phyloP scores from a whole-genome alignment of 2,329 filamentous ascomycete species.

The Claviceps digitariae region DNA sequence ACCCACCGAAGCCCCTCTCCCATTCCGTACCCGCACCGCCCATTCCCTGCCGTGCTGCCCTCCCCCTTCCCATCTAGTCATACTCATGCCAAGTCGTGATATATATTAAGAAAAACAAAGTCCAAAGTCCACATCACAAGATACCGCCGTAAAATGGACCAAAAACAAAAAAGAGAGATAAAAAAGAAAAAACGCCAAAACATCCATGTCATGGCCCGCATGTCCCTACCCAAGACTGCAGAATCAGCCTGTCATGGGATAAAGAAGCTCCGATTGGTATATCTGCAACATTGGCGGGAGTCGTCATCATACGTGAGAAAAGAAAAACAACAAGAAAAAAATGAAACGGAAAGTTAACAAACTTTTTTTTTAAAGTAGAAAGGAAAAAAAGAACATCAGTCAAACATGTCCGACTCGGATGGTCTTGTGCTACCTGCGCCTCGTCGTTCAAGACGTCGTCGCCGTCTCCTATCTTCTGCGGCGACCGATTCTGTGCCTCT shows the following conservation, averaged over 20 bases:
- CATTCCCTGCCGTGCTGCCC: not conserved
- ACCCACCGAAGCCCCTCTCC: not conserved
- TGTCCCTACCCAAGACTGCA: not conserved
- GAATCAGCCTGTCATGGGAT: not conserved
- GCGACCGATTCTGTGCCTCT: conserved; percentile 18
- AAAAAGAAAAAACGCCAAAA: not conserved
- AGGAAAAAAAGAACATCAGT: conserved; percentile 11
- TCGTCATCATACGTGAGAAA: not conserved
- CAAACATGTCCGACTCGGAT: conserved; percentile 24
- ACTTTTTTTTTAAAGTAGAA: not conserved
- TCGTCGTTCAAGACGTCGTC: conserved; percentile 42
- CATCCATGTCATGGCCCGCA: not conserved
- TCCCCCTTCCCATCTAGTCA: not conserved
- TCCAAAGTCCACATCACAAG: not conserved
- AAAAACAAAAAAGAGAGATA: too few relatives aligned
- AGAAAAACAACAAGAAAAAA: not conserved
- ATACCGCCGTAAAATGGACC: not conserved
- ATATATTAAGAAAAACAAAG: not conserved
- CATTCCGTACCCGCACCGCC: not conserved
- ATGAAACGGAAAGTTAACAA: not conserved
- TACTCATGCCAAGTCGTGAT: not conserved
- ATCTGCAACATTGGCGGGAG: not conserved
- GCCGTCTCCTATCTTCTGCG: conserved; percentile 39
- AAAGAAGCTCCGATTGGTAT: not conserved
- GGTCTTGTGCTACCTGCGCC: conserved; percentile 24